These are phyloP conservation scores for Goffeauzyma gilvescens DNA, from an alignment of 768 basidiomycete genomes.

Conservation along the genomic window DNA sequence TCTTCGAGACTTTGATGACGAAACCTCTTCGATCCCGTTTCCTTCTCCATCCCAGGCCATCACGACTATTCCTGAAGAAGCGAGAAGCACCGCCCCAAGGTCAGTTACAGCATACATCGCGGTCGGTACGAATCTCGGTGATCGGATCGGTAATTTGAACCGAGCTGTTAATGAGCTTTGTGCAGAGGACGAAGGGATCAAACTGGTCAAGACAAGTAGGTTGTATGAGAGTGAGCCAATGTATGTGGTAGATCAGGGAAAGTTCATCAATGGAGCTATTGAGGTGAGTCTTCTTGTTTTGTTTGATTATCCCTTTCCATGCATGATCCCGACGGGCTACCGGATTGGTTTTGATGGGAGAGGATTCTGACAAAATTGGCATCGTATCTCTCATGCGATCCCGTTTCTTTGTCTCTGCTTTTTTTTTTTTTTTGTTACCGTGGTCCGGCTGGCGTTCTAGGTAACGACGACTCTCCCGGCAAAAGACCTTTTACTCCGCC, in stretches of 20 bases:
- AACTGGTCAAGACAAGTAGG: conserved; percentile 64
- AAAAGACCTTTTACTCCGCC: conserved; percentile 39
- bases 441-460: too few species aligned
- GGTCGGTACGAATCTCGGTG: conserved; percentile 77
- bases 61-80: too few species aligned
- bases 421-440: not conserved
- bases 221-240: conserved; percentile 86
- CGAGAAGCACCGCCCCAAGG: too few species aligned
- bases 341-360: too few species aligned
- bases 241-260: conserved; percentile 80
- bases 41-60: too few species aligned
- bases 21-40: too few species aligned
- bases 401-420: not conserved
- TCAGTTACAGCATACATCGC: conserved; percentile 43
- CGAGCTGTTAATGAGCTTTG: conserved; percentile 38
- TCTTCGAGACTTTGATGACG: conserved; percentile 13
- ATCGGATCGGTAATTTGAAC: conserved; percentile 65
- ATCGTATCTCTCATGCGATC: too few species aligned
- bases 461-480: conserved; percentile 56
- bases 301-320: not conserved
- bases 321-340: too few species aligned
- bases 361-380: not conserved
- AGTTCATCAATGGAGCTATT: conserved; percentile 80
- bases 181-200: not conserved
- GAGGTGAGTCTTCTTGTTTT: conserved; percentile 40